Conservation (phyloP, 2,329 filamentous ascomycete genomes). For the Trichophyton equinum region DNA sequence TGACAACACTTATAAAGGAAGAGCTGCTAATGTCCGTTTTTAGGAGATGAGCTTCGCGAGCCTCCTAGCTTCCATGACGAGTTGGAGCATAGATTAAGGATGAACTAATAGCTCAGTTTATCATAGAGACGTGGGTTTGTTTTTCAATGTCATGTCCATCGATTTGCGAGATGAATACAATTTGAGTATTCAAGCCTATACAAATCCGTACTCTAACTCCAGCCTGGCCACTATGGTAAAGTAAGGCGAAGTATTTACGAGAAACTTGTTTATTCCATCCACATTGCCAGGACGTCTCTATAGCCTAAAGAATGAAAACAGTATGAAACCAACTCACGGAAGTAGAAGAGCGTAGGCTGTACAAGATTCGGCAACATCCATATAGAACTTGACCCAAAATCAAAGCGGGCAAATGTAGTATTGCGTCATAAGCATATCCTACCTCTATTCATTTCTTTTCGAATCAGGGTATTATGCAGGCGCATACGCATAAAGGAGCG, state of each 20-base stretch:
- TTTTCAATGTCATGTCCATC: not conserved
- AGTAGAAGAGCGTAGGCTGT: not conserved
- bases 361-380: not conserved
- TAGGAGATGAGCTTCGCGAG: constrained; percentile 56
- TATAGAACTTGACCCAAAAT: not conserved
- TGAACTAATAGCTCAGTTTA: constrained; percentile 37
- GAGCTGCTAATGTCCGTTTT: constrained; percentile 6
- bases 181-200: too few species aligned
- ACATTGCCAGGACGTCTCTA: not conserved
- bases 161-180: too few species aligned
- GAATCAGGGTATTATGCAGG: not conserved
- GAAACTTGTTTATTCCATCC: not conserved
- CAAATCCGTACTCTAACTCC: too few species aligned
- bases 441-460: not conserved
- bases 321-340: not conserved
- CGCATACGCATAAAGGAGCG: not conserved
- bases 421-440: not conserved
- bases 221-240: not conserved
- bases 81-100: constrained; percentile 85
- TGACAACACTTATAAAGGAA: not conserved
- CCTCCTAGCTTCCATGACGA: constrained; percentile 71
- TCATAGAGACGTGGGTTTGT: not conserved
- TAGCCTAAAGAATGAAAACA: not conserved
- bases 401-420: not conserved
- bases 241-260: not conserved